Conservation (phyloP, 2,329 filamentous ascomycete genomes). For the Cordyceps sp. region DNA sequence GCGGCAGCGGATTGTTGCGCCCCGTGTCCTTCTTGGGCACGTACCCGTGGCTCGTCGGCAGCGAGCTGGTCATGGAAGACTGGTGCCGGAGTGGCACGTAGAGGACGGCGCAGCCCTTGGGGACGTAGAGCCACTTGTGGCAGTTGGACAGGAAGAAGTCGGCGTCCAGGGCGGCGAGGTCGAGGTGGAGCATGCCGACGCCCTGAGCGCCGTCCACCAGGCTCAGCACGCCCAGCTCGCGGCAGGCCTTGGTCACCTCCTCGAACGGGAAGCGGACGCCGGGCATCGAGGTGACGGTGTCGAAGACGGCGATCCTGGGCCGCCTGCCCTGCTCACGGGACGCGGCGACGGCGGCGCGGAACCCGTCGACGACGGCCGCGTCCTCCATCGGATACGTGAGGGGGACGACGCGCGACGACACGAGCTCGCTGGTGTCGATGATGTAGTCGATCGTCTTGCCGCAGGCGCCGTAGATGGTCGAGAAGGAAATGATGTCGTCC, state of each 20-base stretch:
- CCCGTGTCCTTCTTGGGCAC: not conserved
- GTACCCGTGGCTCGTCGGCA: not conserved
- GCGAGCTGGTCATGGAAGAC: not conserved
- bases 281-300: not conserved
- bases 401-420: not conserved
- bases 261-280: slow-evolving; percentile 1
- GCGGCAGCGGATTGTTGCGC: not conserved
- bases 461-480: not conserved
- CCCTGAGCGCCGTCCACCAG: not conserved
- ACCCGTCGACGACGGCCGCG: not conserved
- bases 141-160: slow-evolving; percentile 1
- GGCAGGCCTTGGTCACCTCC: not conserved
- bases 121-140: not conserved
- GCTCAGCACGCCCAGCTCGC: not conserved
- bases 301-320: not conserved
- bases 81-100: not conserved
- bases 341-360: not conserved
- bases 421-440: not conserved
- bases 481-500: slow-evolving; percentile 1
- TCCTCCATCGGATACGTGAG: not conserved
- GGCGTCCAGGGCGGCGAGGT: not conserved
- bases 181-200: not conserved
- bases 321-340: not conserved
- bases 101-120: not conserved
- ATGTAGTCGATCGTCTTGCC: slow-evolving; percentile 1